phyloP scores from a whole-genome alignment of 352 stramenopile species.

The Achlya hypogyna region DNA sequence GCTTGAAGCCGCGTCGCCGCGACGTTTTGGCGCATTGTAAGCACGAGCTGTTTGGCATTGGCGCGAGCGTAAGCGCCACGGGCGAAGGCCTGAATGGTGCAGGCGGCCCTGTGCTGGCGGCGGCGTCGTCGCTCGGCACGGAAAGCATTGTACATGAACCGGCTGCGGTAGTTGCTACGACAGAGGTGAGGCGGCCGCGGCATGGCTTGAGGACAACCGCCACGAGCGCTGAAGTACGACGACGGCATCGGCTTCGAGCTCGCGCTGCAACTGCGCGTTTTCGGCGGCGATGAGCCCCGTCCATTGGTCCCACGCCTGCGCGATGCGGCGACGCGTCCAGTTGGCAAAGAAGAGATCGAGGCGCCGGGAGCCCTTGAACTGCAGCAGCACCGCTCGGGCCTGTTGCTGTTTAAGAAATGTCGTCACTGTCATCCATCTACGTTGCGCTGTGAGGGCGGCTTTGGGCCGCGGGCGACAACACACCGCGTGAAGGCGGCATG shows the following conservation, averaged over 20 bases:
- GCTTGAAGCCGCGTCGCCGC: conserved; percentile 38
- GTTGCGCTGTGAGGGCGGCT: background rate
- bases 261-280: conserved; percentile 41
- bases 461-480: conserved; percentile 29
- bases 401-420: conserved; percentile 58
- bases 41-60: conserved; percentile 16
- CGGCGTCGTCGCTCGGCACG: background rate
- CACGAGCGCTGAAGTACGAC: conserved; percentile 51
- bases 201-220: conserved; percentile 14
- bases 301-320: conserved; percentile 62
- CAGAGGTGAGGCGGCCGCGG: background rate
- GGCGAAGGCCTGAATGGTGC: conserved; percentile 39
- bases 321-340: conserved; percentile 55
- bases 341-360: conserved; percentile 60
- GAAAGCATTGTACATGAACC: background rate
- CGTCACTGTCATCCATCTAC: conserved; percentile 13
- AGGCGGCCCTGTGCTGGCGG: conserved; percentile 34
- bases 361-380: conserved; percentile 74
- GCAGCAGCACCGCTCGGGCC: conserved; percentile 54
- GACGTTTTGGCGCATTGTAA: conserved; percentile 25
- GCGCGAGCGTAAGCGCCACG: conserved; percentile 36
- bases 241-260: conserved; percentile 42
- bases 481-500: conserved; percentile 53
- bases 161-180: background rate
- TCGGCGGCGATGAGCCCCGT: conserved; percentile 39